Conservation (phyloP, 345 rosid species). For the Gynandropsis gynandra region DNA sequence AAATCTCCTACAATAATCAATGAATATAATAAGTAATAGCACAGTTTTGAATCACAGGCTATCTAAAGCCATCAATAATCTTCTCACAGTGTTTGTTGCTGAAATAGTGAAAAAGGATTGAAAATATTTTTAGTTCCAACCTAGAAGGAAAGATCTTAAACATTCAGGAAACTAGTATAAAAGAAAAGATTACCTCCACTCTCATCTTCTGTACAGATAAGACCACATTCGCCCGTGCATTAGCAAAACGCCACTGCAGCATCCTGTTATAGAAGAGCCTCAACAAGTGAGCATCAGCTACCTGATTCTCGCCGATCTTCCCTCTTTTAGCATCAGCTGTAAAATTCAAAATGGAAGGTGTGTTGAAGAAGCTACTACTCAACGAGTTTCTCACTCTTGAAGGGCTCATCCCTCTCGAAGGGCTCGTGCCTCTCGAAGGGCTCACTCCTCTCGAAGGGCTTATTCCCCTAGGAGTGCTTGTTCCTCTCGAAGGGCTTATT, state of each 20-base stretch:
- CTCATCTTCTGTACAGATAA: slow-evolving; percentile 44
- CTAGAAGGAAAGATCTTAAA: background rate
- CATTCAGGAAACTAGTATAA: background rate
- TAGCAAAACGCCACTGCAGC: slow-evolving; percentile 79
- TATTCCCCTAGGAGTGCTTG: slow-evolving; percentile 44
- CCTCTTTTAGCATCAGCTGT: slow-evolving; percentile 61
- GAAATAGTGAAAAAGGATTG: background rate
- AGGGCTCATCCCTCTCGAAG: slow-evolving; percentile 29
- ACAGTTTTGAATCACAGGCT: background rate
- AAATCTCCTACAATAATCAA: too few species aligned
- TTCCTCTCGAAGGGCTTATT: slow-evolving; percentile 55
- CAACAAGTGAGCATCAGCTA: slow-evolving; percentile 58
- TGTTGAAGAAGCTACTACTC: slow-evolving; percentile 29
- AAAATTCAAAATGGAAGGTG: slow-evolving; percentile 51
- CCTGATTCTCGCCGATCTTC: slow-evolving; percentile 50
- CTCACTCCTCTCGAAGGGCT: background rate
- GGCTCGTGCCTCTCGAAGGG: slow-evolving; percentile 6
- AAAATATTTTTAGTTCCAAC: background rate
- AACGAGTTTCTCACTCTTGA: slow-evolving; percentile 46
- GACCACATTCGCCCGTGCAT: slow-evolving; percentile 66
- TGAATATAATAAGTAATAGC: too few species aligned
- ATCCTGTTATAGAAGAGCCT: slow-evolving; percentile 64
- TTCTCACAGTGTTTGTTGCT: background rate
- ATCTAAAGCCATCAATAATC: background rate
- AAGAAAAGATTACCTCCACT: slow-evolving; percentile 77